These are phyloP conservation scores for Acanthamoeba culbertsoni DNA, from an alignment of 208 protist genomes.

Conservation along the genomic window DNA sequence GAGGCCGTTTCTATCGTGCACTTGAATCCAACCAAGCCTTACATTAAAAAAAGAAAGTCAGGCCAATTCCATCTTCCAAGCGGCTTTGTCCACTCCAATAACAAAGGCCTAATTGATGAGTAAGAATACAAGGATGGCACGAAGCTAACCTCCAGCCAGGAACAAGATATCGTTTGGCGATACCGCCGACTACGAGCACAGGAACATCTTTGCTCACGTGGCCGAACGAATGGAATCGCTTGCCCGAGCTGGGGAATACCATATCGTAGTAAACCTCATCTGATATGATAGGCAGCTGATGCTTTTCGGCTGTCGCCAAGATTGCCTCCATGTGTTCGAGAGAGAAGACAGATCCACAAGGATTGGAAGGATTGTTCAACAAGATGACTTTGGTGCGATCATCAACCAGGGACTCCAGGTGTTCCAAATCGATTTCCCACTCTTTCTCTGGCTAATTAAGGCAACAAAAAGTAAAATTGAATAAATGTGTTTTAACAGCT, in stretches of 20 bases:
- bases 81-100: no score
- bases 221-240: conserved; percentile 86
- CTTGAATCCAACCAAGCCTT: neutral
- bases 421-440: conserved; percentile 90
- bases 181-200: conserved; percentile 87
- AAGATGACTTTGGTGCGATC: conserved; percentile 88
- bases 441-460: conserved; percentile 80
- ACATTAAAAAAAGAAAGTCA: neutral
- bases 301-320: conserved; percentile 84
- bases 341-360: conserved; percentile 91
- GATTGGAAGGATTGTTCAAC: conserved; percentile 95
- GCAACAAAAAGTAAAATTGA: neutral
- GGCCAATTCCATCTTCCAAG: no score
- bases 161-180: conserved; percentile 91
- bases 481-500: no score
- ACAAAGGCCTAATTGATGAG: no score
- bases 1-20: conserved; percentile 16
- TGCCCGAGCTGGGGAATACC: conserved; percentile 82
- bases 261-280: conserved; percentile 95
- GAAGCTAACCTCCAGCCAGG: conserved; percentile 94
- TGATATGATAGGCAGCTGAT: conserved; percentile 89
- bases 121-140: conserved; percentile 84
- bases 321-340: conserved; percentile 80
- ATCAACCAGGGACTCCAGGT: conserved; percentile 86
- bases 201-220: conserved; percentile 87